Conservation (phyloP, 768 basidiomycete genomes). For the Rhizopogon roseolus region DNA sequence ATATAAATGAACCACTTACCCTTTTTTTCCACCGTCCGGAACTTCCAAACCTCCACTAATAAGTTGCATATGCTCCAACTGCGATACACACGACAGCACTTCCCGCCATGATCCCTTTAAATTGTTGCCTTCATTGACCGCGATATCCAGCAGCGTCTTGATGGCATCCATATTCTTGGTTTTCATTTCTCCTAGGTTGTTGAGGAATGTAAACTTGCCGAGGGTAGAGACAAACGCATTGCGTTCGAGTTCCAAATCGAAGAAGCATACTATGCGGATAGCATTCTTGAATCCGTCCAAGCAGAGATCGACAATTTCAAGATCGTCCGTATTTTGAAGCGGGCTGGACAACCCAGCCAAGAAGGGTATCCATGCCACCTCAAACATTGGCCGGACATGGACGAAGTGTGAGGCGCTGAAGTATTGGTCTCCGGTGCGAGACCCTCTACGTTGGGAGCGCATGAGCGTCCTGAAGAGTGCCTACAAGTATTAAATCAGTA, state of each 20-base stretch:
- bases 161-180: slow-evolving; percentile 99
- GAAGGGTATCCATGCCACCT: slow-evolving; percentile 99
- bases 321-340: slow-evolving; percentile 91
- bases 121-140: slow-evolving; percentile 94
- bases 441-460: slow-evolving; percentile 83
- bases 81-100: slow-evolving; percentile 94
- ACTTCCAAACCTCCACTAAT: slow-evolving; percentile 89
- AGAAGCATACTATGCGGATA: slow-evolving; percentile 95
- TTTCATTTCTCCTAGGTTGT: slow-evolving; percentile 98
- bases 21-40: slow-evolving; percentile 72
- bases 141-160: slow-evolving; percentile 90
- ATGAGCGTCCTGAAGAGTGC: slow-evolving; percentile 91
- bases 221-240: slow-evolving; percentile 98
- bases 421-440: slow-evolving; percentile 79
- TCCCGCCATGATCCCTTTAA: slow-evolving; percentile 96
- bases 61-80: slow-evolving; percentile 97
- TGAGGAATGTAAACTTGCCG: slow-evolving; percentile 95
- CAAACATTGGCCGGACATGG: slow-evolving; percentile 98
- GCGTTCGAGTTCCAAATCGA: slow-evolving; percentile 95
- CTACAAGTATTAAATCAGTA: slow-evolving; percentile 32
- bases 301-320: slow-evolving; percentile 87
- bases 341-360: slow-evolving; percentile 93
- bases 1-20: slow-evolving; percentile 43
- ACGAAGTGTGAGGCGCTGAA: slow-evolving; percentile 96
- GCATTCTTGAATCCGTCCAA: slow-evolving; percentile 95